These are phyloP conservation scores for Podila clonocystis DNA, from an alignment of 192 early-diverging fungal genomes.

Conservation along the genomic window DNA sequence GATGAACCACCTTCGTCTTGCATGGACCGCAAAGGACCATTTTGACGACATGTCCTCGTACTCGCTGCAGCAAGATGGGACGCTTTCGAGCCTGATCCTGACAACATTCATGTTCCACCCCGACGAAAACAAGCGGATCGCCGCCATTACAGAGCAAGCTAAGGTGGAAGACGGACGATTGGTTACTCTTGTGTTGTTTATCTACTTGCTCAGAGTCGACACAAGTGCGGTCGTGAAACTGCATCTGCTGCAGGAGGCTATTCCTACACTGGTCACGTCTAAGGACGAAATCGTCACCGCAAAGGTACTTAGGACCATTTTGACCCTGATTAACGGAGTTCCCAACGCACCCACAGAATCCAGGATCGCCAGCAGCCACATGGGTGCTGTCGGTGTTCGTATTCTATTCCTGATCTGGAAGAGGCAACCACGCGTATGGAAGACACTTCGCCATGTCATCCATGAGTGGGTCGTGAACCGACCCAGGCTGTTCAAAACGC, in stretches of 20 bases:
- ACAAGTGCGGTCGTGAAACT: constrained; percentile 32
- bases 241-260: constrained; percentile 53
- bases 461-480: constrained; percentile 60
- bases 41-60: constrained; percentile 1
- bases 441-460: constrained; percentile 58
- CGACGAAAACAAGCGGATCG: constrained; percentile 23
- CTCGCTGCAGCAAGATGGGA: constrained; percentile 17
- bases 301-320: constrained; percentile 55
- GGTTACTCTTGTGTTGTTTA: constrained; percentile 56
- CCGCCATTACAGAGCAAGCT: constrained; percentile 24
- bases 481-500: constrained; percentile 25
- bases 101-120: constrained; percentile 53
- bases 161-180: constrained; percentile 41
- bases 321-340: constrained; percentile 53
- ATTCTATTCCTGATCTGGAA: constrained; percentile 56
- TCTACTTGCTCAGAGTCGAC: constrained; percentile 56
- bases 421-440: constrained; percentile 63
- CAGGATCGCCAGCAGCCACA: constrained; percentile 37
- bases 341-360: constrained; percentile 29
- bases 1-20: constrained; percentile 9
- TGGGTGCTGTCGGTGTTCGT: constrained; percentile 59
- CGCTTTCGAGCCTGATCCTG: constrained; percentile 33
- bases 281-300: constrained; percentile 60
- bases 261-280: constrained; percentile 57
- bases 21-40: constrained; percentile 1